A percentile compares a stretch with the other conserved stretches of the same genome.
phyloP scores from a whole-genome alignment of 352 stramenopile species.

The Pythium aphanidermatum region DNA sequence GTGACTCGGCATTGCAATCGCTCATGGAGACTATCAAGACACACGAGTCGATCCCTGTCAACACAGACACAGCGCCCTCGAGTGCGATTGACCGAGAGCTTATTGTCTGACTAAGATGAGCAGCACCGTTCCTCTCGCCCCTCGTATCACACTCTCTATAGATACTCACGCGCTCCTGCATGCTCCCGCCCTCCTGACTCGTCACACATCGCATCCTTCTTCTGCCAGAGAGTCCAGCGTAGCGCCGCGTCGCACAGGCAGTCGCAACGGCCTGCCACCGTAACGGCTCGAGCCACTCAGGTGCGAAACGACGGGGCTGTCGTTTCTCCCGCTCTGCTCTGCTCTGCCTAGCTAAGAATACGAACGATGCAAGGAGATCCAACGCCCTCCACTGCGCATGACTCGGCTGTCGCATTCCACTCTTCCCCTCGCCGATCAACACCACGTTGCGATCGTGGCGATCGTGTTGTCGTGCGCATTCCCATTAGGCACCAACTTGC shows the following conservation, averaged over 20 bases:
- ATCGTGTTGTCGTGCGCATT: too few relatives aligned
- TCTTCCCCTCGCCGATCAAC: neutral
- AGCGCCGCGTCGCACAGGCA: too few relatives aligned
- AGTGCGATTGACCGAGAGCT: conserved; percentile 15
- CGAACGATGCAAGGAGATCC: neutral
- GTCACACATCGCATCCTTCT: too few relatives aligned
- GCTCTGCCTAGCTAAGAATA: conserved; percentile 1
- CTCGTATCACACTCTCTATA: neutral
- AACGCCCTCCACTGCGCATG: neutral
- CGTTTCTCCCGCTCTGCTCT: neutral
- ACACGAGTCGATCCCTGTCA: too few relatives aligned
- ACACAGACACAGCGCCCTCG: too few relatives aligned
- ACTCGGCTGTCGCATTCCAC: neutral
- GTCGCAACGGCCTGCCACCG: neutral
- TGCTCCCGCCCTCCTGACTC: too few relatives aligned
- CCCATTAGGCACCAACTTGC: neutral
- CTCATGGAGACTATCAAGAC: neutral
- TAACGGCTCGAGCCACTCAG: neutral
- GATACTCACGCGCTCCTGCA: neutral
- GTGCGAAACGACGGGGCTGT: neutral
- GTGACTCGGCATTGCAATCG: neutral
- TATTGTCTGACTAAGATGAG: conserved; percentile 17
- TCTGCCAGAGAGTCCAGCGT: too few relatives aligned
- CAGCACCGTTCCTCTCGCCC: too few relatives aligned
- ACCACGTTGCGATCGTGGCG: too few relatives aligned